Evolutionary conservation across 2,329 filamentous ascomycete species (phyloP), one percentile per base, ranked within the genome.

Genomic region (Claviceps africana): DNA sequence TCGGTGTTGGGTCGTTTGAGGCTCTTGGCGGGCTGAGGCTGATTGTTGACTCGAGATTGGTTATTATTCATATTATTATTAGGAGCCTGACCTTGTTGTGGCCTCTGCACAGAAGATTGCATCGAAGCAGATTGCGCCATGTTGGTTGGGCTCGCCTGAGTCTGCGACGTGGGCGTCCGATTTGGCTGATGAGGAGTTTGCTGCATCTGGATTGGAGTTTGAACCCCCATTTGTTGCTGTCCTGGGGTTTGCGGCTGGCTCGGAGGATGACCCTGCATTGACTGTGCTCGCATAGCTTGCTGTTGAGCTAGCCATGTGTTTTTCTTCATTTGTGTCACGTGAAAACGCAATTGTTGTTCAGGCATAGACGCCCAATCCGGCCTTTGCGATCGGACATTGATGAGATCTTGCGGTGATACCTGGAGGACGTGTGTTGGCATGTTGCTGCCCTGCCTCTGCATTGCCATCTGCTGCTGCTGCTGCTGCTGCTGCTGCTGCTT

Each of bases 171-270:
- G 47, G 69, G 57, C 7, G 61, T 55, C 50, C 65, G 64, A 46
- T 56, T 62, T 59, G 56, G 59, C 56, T 81, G 78, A 70, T 76
- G 78, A 46, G 70, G 73, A 53, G 77, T 76, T 54, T 78, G 78
- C 56, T 76, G 61, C n/a, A 57, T 51, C 46, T 58, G 60, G 51
- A 62, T 55, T 11, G 56, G 53, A 25, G 46, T 54, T 9, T 55
- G 60, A 4, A 11, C 28, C 7, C 48, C 37, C 55, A 56, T 10
- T 53, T 55, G 55, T n/a, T 59, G 58, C 13, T 58, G 59, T 9
- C 51, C 52, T 17, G 53, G 54, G 19, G 55, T 55, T 40, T 55
- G 57, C 25, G 57, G 5, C 47, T 56, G 47, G 48, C 53, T 48
- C 57, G 60, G 31, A 56, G 61, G 17, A 54, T 57, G 51, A 54